phyloP scores from a whole-genome alignment of 179 eudicot species.

The Drosera spatulata region DNA sequence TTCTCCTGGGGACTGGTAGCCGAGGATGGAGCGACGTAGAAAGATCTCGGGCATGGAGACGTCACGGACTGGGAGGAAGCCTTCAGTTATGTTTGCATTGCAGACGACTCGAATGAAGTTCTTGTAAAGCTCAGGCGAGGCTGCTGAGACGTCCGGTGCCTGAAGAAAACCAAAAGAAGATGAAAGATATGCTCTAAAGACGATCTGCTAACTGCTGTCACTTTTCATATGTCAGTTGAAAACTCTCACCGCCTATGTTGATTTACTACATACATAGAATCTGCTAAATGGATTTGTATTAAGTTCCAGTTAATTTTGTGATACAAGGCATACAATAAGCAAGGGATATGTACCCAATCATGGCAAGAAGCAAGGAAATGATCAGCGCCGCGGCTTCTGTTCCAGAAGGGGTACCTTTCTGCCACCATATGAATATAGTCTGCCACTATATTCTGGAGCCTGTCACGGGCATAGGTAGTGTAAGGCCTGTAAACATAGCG shows the following conservation, averaged over 20 bases:
- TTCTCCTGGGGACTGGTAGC: conserved; percentile 47
- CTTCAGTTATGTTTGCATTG: conserved; percentile 54
- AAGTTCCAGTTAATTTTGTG: not conserved
- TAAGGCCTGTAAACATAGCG: too few species aligned
- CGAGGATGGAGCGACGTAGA: conserved; percentile 45
- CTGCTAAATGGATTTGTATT: not conserved
- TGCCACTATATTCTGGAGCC: conserved; percentile 22
- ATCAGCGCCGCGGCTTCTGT: conserved; percentile 58
- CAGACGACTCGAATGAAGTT: conserved; percentile 60
- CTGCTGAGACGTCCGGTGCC: conserved; percentile 49
- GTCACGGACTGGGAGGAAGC: conserved; percentile 58
- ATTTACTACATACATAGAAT: not conserved
- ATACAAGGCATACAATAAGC: not conserved
- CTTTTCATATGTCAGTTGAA: too few species aligned
- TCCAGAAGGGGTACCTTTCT: conserved; percentile 54
- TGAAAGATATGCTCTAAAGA: not conserved
- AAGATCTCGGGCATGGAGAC: conserved; percentile 60
- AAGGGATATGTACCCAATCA: conserved; percentile 60
- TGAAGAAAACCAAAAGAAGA: conserved; percentile 3
- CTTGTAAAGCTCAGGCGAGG: conserved; percentile 17
- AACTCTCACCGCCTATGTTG: too few species aligned
- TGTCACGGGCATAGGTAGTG: too few species aligned
- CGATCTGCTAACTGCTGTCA: too few species aligned
- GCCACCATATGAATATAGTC: conserved; percentile 37
- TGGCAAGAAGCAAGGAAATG: conserved; percentile 78